phyloP scores from a whole-genome alignment of 2,329 filamentous ascomycete genomes.

The Fonsecaea monophora region DNA sequence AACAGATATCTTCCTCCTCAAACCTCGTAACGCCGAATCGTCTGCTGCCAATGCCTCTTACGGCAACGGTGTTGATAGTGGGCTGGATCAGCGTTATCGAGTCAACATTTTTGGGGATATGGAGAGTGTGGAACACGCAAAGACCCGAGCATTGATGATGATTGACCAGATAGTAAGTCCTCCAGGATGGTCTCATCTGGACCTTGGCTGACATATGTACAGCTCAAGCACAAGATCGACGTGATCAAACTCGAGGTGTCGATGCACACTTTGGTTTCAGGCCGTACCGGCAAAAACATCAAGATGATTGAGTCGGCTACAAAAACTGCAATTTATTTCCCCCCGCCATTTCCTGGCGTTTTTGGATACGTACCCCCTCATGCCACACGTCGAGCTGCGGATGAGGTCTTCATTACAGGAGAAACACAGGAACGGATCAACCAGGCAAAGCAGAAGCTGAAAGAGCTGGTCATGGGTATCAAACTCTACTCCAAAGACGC shows the following conservation, averaged over 20 bases:
- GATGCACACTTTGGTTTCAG: constrained; percentile 89
- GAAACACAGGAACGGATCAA: constrained; percentile 83
- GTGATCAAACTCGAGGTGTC: constrained; percentile 81
- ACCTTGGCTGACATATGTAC: constrained; percentile 30
- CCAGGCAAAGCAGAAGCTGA: constrained; percentile 87
- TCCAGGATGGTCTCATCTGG: not conserved
- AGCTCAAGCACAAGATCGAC: constrained; percentile 70
- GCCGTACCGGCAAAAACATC: constrained; percentile 94
- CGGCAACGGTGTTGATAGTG: constrained; percentile 78
- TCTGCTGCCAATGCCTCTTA: constrained; percentile 71
- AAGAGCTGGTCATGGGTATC: constrained; percentile 79
- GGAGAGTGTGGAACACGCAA: constrained; percentile 94
- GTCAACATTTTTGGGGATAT: constrained; percentile 95
- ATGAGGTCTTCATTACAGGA: constrained; percentile 94
- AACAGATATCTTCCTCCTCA: constrained; percentile 94
- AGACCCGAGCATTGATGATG: constrained; percentile 93
- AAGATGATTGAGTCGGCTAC: constrained; percentile 96
- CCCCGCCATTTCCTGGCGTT: constrained; percentile 87
- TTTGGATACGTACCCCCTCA: constrained; percentile 88
- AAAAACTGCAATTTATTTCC: constrained; percentile 97
- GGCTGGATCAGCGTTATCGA: constrained; percentile 85
- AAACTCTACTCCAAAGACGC: constrained; percentile 93
- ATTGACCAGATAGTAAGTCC: constrained; percentile 85
- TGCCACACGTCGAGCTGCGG: constrained; percentile 79
- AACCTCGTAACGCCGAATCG: constrained; percentile 81